Evolutionary conservation across 495 filamentous ascomycete species (phyloP).

Genomic region (Xylaria flabelliformis): DNA sequence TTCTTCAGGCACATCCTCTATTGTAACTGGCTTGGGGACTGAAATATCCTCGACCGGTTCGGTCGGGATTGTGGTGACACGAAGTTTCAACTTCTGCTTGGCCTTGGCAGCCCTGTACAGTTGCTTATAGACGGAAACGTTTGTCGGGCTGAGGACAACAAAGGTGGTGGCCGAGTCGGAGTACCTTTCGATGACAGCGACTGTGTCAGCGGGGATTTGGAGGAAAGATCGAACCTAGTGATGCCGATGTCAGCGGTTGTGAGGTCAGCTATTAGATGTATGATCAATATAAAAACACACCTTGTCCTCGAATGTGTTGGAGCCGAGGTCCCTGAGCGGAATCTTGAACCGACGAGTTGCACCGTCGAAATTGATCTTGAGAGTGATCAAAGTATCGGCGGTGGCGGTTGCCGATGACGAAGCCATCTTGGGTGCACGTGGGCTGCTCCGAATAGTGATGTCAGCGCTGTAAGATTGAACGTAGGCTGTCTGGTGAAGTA

Average conservation of each 20-base stretch:
- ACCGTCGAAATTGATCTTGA: conserved; percentile 78
- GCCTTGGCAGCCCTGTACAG: conserved; percentile 96
- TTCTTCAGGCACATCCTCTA: conserved; percentile 50
- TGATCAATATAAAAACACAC: conserved; percentile 60
- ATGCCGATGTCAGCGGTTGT: conserved; percentile 32
- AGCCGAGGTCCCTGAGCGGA: conserved; percentile 81
- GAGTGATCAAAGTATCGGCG: conserved; percentile 76
- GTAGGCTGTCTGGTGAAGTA: not conserved
- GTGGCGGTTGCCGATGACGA: conserved; percentile 32
- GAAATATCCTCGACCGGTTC: conserved; percentile 33
- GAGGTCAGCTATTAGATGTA: not conserved
- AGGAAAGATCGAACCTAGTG: conserved; percentile 77
- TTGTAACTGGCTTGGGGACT: conserved; percentile 49
- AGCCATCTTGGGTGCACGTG: conserved; percentile 30
- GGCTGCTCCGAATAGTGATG: conserved; percentile 11
- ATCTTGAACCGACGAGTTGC: conserved; percentile 85
- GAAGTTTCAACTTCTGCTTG: conserved; percentile 95
- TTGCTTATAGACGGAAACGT: conserved; percentile 90
- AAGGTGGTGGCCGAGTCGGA: conserved; percentile 90
- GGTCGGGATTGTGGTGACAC: conserved; percentile 59
- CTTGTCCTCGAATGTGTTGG: conserved; percentile 79
- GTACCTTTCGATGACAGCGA: conserved; percentile 87
- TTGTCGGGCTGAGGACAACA: conserved; percentile 77
- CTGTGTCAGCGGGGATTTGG: conserved; percentile 67
- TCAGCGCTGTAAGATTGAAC: not conserved